phyloP scores from a whole-genome alignment of 768 basidiomycete genomes.

The Rhodotorula graminis region DNA sequence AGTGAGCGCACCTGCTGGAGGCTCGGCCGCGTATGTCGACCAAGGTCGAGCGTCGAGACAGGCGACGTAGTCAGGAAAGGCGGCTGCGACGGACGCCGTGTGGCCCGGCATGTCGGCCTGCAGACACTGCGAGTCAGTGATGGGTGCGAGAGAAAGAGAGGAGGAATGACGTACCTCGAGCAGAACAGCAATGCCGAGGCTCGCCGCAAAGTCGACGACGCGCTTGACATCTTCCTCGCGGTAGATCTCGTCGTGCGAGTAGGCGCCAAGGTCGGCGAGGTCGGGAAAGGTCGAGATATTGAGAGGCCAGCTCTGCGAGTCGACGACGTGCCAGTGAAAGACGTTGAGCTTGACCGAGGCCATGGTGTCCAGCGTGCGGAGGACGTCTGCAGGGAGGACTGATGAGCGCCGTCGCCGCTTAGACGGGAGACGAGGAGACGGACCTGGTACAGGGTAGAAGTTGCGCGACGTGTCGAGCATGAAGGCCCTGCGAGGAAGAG shows the following conservation, averaged over 20 bases:
- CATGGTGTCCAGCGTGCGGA: constrained; percentile 70
- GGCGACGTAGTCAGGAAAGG: constrained; percentile 70
- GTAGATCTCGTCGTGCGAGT: constrained; percentile 58
- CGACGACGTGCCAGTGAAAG: constrained; percentile 76
- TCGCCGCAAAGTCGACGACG: constrained; percentile 64
- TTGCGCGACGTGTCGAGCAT: constrained; percentile 77
- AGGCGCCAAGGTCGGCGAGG: constrained; percentile 59
- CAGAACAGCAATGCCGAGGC: constrained; percentile 71
- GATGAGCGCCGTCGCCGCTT: neutral
- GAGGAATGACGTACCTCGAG: constrained; percentile 51
- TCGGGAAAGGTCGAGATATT: constrained; percentile 59
- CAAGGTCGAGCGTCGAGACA: constrained; percentile 54
- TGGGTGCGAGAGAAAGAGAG: too few relatives aligned
- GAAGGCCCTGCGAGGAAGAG: constrained; percentile 54
- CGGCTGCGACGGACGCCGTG: constrained; percentile 59
- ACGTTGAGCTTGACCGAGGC: constrained; percentile 72
- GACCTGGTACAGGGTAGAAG: constrained; percentile 50
- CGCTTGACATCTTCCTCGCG: constrained; percentile 56
- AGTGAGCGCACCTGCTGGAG: constrained; percentile 76
- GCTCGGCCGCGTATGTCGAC: constrained; percentile 50
- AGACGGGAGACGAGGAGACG: neutral
- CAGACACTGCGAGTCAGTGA: too few relatives aligned
- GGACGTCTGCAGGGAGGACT: constrained; percentile 52
- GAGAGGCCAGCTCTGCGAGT: constrained; percentile 72
- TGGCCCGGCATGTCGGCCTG: constrained; percentile 81